phyloP scores from a whole-genome alignment of 176 grass and related monocot species.

The Aechmea fasciata region DNA sequence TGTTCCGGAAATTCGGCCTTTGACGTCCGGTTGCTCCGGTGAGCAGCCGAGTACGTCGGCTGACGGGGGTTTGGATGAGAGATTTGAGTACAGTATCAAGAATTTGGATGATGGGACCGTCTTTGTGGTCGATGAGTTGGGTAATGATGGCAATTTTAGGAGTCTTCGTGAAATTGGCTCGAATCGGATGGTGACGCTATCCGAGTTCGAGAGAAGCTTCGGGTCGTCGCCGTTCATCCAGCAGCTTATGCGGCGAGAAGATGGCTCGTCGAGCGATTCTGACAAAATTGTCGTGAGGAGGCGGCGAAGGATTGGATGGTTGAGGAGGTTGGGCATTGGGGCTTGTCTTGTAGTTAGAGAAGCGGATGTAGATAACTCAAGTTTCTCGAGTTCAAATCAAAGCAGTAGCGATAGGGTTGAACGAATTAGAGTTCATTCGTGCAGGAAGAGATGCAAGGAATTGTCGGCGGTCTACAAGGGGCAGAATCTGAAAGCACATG shows the following conservation, averaged over 20 bases:
- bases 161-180: constrained; percentile 11
- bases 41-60: constrained; percentile 3
- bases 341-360: constrained; percentile 27
- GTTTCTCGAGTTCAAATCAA: constrained; percentile 27
- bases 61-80: constrained; percentile 20
- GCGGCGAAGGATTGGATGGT: constrained; percentile 47
- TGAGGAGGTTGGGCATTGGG: constrained; percentile 44
- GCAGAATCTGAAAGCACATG: constrained; percentile 69
- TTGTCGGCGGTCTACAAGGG: constrained; percentile 72
- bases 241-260: constrained; percentile 11
- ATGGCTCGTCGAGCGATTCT: constrained; percentile 7
- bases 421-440: constrained; percentile 48
- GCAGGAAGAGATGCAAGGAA: constrained; percentile 67
- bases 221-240: constrained; percentile 20
- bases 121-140: constrained; percentile 10
- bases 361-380: constrained; percentile 24
- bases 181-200: constrained; percentile 3
- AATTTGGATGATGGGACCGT: constrained; percentile 27
- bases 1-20: not conserved
- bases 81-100: constrained; percentile 22
- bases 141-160: constrained; percentile 17
- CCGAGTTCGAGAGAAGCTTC: constrained; percentile 21
- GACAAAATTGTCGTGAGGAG: constrained; percentile 12
- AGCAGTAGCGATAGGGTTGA: constrained; percentile 22
- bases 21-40: constrained; percentile 1